Conservation (phyloP, 345 rosid species). For the Aegle marmelos region DNA sequence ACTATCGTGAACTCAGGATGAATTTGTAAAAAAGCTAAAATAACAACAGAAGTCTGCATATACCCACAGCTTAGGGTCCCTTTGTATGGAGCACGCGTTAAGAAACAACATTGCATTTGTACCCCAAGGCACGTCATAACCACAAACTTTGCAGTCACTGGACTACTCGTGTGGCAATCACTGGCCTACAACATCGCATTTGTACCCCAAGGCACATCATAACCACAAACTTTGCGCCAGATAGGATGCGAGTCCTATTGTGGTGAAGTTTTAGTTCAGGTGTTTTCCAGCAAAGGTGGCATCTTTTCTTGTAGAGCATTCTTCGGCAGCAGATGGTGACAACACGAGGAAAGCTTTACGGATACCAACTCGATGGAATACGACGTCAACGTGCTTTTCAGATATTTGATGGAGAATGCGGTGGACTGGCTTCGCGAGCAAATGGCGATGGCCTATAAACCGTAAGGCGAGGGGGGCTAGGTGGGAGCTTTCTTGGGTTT, state of each 20-base stretch:
- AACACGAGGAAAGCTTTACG: conserved; percentile 16
- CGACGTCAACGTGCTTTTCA: conserved; percentile 11
- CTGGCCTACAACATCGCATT: conserved; percentile 18
- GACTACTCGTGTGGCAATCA: conserved; percentile 28
- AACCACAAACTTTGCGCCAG: conserved; percentile 31
- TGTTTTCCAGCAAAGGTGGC: conserved; percentile 8
- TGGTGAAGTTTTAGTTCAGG: not conserved
- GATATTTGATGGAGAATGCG: conserved; percentile 17
- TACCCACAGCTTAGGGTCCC: conserved; percentile 34
- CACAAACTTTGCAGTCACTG: conserved; percentile 17
- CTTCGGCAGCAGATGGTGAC: conserved; percentile 13
- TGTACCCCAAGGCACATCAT: conserved; percentile 16
- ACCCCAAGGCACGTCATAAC: conserved; percentile 22
- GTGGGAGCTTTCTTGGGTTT: conserved; percentile 7
- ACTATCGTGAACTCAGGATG: too few relatives aligned
- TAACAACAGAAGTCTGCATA: conserved; percentile 1
- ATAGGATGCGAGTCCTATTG: conserved; percentile 10
- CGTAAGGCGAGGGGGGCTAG: conserved; percentile 22
- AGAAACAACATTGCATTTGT: conserved; percentile 19
- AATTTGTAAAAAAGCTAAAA: too few relatives aligned
- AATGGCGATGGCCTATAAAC: conserved; percentile 27
- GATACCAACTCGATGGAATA: conserved; percentile 14
- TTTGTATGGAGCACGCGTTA: conserved; percentile 22
- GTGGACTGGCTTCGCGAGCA: conserved; percentile 19
- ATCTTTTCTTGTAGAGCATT: conserved; percentile 27